Evolutionary conservation across 371 early-diverging fungal species (phyloP), one percentile per base, ranked within the genome.

Genomic region (Thermomucor indicae-seudaticae): DNA sequence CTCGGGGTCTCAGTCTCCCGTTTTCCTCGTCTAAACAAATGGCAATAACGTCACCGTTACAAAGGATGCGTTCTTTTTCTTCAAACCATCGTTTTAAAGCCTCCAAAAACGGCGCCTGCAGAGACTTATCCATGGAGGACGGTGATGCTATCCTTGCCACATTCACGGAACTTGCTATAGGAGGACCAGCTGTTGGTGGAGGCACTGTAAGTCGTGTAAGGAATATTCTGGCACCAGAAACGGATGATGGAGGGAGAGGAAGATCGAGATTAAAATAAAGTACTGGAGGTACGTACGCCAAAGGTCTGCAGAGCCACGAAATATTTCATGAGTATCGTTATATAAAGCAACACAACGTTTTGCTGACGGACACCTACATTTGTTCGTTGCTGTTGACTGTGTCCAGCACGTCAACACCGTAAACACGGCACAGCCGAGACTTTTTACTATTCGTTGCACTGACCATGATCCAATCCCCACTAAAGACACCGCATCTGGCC

Each of bases 131-230:
- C 50, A 83, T 85, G 0, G 87, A 83, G 4, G 80, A 53, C 2
- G 88, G 85, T 3, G 90, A 86, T 0, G 92, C 86, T 2, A 93
- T 72, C 8, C 92, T 77, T 6, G 91, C 84, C 19, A 93, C 73
- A 3, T 75, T 81, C 5, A 92, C 77, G 6, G 84, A 81, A 27
- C 62, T 70, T 4, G 90, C 90, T 3, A 78, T 56, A 22, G 78
- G 74, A 2, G 83, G 80, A 3, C 80, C 79, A 4, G 69, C 72
- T 37, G 64, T 60, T 4, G 70, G 53, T 10, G 65, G 64, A 8
- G 60, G 44, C n/a, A 64, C 59, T 6, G 66, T 58, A 16, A 70
- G 51, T 27, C 64, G 51, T 16, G 67, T 55, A 40, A 79, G n/a
- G 10, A 51, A 62, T 4, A 70, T 20, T 12, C 29, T 70, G 24